These are phyloP conservation scores for Nothophoma quercina DNA, from an alignment of 2,329 filamentous ascomycete species.

Conservation along the genomic window DNA sequence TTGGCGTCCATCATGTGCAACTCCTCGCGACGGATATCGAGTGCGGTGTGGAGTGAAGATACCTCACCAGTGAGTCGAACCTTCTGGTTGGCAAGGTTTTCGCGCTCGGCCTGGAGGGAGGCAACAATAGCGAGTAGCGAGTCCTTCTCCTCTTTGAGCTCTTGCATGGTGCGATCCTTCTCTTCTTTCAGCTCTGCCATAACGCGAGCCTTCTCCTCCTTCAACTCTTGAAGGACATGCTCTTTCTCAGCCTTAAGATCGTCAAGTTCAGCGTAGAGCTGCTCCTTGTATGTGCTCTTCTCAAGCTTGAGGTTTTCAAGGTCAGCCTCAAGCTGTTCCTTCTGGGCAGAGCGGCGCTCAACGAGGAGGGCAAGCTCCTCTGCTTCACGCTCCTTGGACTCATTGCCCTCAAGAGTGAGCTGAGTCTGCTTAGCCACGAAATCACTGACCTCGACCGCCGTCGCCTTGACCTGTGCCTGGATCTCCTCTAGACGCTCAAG, in stretches of 20 bases:
- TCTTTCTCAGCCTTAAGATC: slow-evolving; percentile 56
- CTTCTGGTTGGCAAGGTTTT: slow-evolving; percentile 79
- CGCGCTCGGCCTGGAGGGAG: slow-evolving; percentile 71
- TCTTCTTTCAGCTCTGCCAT: slow-evolving; percentile 47
- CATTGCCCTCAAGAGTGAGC: slow-evolving; percentile 77
- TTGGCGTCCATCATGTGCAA: slow-evolving; percentile 88
- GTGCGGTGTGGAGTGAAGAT: slow-evolving; percentile 87
- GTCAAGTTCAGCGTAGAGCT: slow-evolving; percentile 58
- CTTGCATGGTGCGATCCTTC: slow-evolving; percentile 43
- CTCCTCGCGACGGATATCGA: slow-evolving; percentile 88
- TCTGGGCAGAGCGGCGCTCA: slow-evolving; percentile 74
- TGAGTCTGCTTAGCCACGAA: slow-evolving; percentile 81
- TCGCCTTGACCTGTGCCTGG: slow-evolving; percentile 83
- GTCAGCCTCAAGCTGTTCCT: slow-evolving; percentile 64
- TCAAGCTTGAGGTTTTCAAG: slow-evolving; percentile 54
- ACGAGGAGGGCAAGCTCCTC: slow-evolving; percentile 82
- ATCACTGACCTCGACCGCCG: slow-evolving; percentile 81
- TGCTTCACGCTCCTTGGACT: slow-evolving; percentile 78
- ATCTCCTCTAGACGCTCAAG: slow-evolving; percentile 88
- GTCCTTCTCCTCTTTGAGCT: slow-evolving; percentile 54
- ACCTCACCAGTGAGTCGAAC: slow-evolving; percentile 83
- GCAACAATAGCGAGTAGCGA: slow-evolving; percentile 61
- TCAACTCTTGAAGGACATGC: slow-evolving; percentile 43
- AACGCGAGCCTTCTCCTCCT: slow-evolving; percentile 52
- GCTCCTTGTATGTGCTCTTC: slow-evolving; percentile 70